phyloP scores from a whole-genome alignment of 2,329 filamentous ascomycete species.

The Ambrosiella cleistominuta region DNA sequence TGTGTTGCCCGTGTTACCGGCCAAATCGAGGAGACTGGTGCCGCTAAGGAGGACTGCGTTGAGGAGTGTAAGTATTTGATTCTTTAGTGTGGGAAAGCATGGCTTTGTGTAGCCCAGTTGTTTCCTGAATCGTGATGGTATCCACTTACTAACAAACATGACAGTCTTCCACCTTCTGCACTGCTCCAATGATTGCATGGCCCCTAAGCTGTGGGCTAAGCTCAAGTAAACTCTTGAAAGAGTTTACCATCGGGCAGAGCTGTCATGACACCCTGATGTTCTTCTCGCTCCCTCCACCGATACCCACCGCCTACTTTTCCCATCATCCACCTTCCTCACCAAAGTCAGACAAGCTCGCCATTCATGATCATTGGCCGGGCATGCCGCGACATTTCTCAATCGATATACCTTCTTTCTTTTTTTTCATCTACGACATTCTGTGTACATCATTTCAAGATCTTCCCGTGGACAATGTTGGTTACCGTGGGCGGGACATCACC shows the following conservation, averaged over 20 bases:
- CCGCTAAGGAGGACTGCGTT: slow-evolving; percentile 80
- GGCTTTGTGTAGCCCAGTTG: neutral
- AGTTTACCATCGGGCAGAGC: neutral
- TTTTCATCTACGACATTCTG: neutral
- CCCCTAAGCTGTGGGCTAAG: slow-evolving; percentile 83
- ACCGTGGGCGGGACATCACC: neutral
- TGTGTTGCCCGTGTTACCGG: slow-evolving; percentile 83
- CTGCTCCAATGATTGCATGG: slow-evolving; percentile 83
- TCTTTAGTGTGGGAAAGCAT: neutral
- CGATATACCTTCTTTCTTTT: neutral
- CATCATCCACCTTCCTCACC: neutral
- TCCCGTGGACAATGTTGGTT: neutral
- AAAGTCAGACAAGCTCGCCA: neutral
- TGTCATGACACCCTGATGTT: slow-evolving; percentile 4
- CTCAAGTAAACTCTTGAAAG: slow-evolving; percentile 53
- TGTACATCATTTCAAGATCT: neutral
- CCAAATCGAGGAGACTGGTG: slow-evolving; percentile 47
- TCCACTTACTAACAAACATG: neutral
- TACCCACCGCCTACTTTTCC: neutral
- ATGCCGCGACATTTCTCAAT: neutral
- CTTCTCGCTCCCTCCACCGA: slow-evolving; percentile 6
- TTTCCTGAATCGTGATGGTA: neutral
- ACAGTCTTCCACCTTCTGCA: slow-evolving; percentile 96
- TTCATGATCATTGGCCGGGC: neutral
- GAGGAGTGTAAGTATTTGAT: slow-evolving; percentile 70